Percentiles rank a stretch among this genome's conserved stretches.
These are phyloP conservation scores for Yarrowia sp. DNA, from an alignment of 805 yeast species.

Conservation along the genomic window DNA sequence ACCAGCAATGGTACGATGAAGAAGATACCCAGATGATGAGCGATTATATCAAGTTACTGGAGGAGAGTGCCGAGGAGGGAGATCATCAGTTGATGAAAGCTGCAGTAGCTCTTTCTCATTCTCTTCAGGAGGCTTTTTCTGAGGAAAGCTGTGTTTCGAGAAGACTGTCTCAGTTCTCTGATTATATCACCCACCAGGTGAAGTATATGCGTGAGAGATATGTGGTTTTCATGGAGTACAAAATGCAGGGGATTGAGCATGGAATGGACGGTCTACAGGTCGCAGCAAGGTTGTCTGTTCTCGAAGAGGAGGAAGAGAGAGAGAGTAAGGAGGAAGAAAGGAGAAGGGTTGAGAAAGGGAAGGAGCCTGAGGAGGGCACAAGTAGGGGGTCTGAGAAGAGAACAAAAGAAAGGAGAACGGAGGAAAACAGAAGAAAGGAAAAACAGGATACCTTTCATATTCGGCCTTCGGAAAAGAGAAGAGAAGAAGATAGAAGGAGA, in stretches of 20 bases:
- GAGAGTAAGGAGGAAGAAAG: neutral
- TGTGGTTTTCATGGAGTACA: neutral
- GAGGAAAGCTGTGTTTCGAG: neutral
- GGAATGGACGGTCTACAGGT: neutral
- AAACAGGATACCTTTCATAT: neutral
- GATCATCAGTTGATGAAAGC: neutral
- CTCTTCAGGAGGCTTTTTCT: neutral
- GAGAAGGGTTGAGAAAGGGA: neutral
- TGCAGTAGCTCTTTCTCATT: neutral
- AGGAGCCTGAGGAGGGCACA: neutral
- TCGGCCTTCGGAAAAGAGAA: too few relatives aligned
- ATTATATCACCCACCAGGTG: neutral
- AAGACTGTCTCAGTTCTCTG: neutral
- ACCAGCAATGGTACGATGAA: neutral
- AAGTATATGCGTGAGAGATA: neutral
- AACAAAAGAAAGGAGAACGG: neutral
- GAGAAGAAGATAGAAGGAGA: too few relatives aligned
- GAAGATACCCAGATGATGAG: neutral
- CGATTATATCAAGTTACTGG: neutral
- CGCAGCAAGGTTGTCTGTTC: neutral
- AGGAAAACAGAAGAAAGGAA: neutral
- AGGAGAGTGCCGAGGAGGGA: neutral
- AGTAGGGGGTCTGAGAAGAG: too few relatives aligned
- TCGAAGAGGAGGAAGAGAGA: neutral
- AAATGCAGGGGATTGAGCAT: neutral